Evolutionary conservation across 1,284 basidiomycete species (phyloP), one percentile per base, ranked within the genome.

Genomic region (Kwoniella shivajii): DNA sequence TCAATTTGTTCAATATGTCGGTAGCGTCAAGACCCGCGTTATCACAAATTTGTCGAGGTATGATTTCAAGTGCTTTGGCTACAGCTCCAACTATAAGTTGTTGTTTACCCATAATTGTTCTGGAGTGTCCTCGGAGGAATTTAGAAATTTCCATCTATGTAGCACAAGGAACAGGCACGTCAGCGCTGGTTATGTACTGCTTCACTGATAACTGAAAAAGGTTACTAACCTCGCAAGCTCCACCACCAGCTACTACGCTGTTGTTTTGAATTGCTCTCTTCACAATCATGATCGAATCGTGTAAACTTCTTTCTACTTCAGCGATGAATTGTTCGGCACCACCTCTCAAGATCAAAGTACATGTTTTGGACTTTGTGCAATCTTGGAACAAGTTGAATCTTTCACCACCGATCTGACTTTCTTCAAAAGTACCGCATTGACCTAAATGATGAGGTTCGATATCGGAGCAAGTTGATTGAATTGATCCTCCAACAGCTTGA

Each of bases 281-380:
- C 46, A 99, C 96, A 31, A 99, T 94, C 95, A 99, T 99, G 74
- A 99, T 95, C 3, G 95, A 94, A 74, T 99, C 96, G 75, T 99
- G 95, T 68, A 99, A 79, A 84, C 90, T 93, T 56, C 96, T 83
- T 78, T 98, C 95, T 10, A 99, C 94, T 78, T 99, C 96, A 68
- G 94, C 92, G 63, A 99, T 99, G 78, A 99, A 98, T 77, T 99
- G 96, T 74, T 99, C 94, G 0, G 96, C 96, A 22, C 96, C 96
- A 59, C 96, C 96, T 57, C 96, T 86, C 56, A 99, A 85, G 33
- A 99, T 81, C 18, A 99, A 79, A n/a, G 96, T 99, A 77, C 94
- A 97, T 0, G 96, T 98, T 80, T 94, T 94, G n/a, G 96, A 90
- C 78, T 90, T 87, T 20, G 91, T 86, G 76, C 94, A 98, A 54